Evolutionary conservation across 2,329 filamentous ascomycete species (phyloP), one percentile per base, ranked within the genome.

Genomic region (Botrytis sinoallii): DNA sequence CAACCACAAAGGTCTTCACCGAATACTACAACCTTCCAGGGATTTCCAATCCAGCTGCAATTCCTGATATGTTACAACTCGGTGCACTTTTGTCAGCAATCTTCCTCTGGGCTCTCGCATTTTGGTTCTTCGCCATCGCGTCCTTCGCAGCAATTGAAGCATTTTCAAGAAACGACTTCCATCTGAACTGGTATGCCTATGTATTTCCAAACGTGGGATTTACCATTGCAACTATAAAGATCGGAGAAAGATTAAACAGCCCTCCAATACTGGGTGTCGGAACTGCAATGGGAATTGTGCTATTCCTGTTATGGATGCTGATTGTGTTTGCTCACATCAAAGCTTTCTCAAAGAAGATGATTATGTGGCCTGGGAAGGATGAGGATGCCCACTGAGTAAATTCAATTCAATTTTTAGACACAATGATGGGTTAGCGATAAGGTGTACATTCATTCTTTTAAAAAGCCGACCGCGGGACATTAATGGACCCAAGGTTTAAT

Each of bases 161-260:
- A n/a, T 40, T 67, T 38, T 44, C 80, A 87, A 46, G 85, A 86
- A 4, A 85, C 84, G 79, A 82, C 83, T 90, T 90, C 76, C 87
- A 89, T 75, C 83, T 91, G 3, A 88, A 88, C 0, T 91, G 88
- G 88, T 92, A 88, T 87, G 88, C 89, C 0, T 86, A 88, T 80
- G 87, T 90, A 16, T 90, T 90, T 80, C 88, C 88, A 64, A 90
- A 90, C 80, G 87, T 86, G 0, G 88, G 88, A 6, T 90, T 90
- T 77, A 86, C 85, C 6, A 82, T 90, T 65, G 86, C 86, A 3
- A 89, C 87, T 0, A 88, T 89, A 68, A 82, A 85, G 10, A 86
- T 90, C 35, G 86, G 85, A 1, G 84, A 84, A 7, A 84, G 85
- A 52, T 82, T 90, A 12, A 78, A 81, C 66, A 87, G 83, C 76